Evolutionary conservation across 192 early-diverging fungal genomes (phyloP).

Genomic region (Diversispora eburnea): DNA sequence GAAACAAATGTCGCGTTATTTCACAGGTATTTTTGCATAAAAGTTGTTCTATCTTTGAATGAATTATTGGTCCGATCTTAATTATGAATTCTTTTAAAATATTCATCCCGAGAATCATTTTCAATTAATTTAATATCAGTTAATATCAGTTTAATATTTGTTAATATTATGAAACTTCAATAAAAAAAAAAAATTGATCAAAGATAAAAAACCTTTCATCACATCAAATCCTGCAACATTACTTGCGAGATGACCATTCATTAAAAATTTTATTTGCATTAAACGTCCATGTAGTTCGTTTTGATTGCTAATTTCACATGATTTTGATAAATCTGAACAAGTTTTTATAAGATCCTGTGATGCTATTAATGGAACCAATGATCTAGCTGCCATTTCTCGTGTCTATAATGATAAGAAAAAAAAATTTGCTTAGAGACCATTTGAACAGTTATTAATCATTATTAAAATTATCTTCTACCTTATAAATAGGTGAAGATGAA

Average conservation of each 20-base stretch:
- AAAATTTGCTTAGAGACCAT: background rate
- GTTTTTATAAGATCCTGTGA: slow-evolving; percentile 56
- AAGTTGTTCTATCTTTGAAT: background rate
- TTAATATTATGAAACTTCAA: background rate
- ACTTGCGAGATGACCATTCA: slow-evolving; percentile 59
- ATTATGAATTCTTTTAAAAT: slow-evolving; percentile 1
- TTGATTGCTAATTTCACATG: slow-evolving; percentile 42
- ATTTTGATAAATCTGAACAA: slow-evolving; percentile 47
- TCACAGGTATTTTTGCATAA: background rate
- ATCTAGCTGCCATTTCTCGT: slow-evolving; percentile 82
- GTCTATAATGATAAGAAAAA: slow-evolving; percentile 53
- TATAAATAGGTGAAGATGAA: slow-evolving; percentile 53
- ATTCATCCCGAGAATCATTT: too few species aligned
- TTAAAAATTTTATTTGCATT: slow-evolving; percentile 66
- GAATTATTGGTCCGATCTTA: background rate
- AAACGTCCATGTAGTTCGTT: slow-evolving; percentile 77
- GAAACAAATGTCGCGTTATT: slow-evolving; percentile 15
- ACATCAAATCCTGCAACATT: slow-evolving; percentile 39
- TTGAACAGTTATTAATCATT: background rate
- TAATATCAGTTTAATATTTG: background rate
- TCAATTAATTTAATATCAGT: background rate
- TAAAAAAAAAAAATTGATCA: background rate
- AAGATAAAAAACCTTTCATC: slow-evolving; percentile 22
- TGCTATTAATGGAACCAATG: slow-evolving; percentile 70
- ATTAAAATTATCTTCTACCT: slow-evolving; percentile 30